Evolutionary conservation across 345 rosid species (phyloP).

Genomic region (Mangifera indica): DNA sequence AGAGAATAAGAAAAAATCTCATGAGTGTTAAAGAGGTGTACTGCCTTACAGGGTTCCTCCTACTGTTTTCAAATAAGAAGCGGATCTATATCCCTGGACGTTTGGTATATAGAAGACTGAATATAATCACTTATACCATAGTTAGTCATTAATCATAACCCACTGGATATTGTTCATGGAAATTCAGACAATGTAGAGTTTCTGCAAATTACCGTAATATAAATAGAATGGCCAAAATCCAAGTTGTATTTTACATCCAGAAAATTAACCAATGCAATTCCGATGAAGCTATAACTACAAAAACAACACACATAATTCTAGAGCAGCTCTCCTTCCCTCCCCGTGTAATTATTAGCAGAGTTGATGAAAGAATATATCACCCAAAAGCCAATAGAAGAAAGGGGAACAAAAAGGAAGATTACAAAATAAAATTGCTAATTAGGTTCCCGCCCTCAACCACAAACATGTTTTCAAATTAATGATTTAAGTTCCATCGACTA

Average conservation of each 20-base stretch:
- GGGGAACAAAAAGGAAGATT: neutral
- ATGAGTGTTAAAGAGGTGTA: too few relatives aligned
- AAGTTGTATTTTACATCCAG: neutral
- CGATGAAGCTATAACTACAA: neutral
- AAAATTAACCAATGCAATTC: neutral
- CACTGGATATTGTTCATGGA: too few relatives aligned
- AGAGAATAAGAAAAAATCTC: too few relatives aligned
- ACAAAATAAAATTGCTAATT: neutral
- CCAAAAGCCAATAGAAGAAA: neutral
- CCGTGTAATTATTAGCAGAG: neutral
- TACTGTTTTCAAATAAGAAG: too few relatives aligned
- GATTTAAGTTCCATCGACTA: conserved; percentile 1
- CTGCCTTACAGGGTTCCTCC: too few relatives aligned
- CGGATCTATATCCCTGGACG: too few relatives aligned
- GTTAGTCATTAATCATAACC: too few relatives aligned
- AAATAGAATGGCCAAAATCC: too few relatives aligned
- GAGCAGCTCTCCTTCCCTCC: conserved; percentile 12
- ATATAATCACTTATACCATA: too few relatives aligned
- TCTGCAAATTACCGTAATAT: too few relatives aligned
- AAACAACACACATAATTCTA: neutral
- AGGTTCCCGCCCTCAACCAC: conserved; percentile 21
- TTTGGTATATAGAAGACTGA: too few relatives aligned
- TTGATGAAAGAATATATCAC: conserved; percentile 9
- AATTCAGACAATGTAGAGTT: too few relatives aligned
- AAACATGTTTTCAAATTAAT: conserved; percentile 11